phyloP scores from a whole-genome alignment of 2,329 filamentous ascomycete genomes.

The Fusarium nodosum region DNA sequence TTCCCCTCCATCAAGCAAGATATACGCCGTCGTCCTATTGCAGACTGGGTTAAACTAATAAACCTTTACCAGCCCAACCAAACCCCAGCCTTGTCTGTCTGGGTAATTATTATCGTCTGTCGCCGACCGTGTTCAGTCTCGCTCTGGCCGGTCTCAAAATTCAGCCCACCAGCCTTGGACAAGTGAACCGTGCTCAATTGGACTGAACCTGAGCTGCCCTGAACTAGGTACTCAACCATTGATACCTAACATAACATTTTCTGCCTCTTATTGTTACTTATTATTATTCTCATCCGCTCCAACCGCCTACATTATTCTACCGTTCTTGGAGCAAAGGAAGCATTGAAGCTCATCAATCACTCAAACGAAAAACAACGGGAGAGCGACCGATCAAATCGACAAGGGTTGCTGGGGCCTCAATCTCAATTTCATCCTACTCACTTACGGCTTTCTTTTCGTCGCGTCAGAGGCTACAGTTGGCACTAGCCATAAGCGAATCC shows the following conservation, averaged over 20 bases:
- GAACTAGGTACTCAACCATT: constrained; percentile 1
- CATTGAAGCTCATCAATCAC: constrained; percentile 3
- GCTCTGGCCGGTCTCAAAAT: constrained; percentile 48
- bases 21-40: constrained; percentile 15
- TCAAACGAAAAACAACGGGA: constrained; percentile 23
- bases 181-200: constrained; percentile 43
- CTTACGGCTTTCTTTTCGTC: constrained; percentile 5
- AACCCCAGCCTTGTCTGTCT: constrained; percentile 8
- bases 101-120: constrained; percentile 18
- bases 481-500: constrained; percentile 37
- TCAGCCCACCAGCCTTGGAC: constrained; percentile 41
- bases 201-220: constrained; percentile 4
- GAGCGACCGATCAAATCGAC: constrained; percentile 17
- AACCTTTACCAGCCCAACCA: constrained; percentile 1
- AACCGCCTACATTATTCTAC: constrained; percentile 17
- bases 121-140: constrained; percentile 15
- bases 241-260: constrained; percentile 15
- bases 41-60: constrained; percentile 4
- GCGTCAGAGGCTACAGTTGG: constrained; percentile 36
- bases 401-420: constrained; percentile 27
- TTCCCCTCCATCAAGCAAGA: background rate
- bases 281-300: constrained; percentile 25
- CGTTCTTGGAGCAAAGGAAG: background rate
- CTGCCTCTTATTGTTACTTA: constrained; percentile 12
- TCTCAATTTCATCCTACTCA: background rate